Base-by-base conservation (phyloP, 139 green algal species). In the Haematococcus lacustris region DNA sequence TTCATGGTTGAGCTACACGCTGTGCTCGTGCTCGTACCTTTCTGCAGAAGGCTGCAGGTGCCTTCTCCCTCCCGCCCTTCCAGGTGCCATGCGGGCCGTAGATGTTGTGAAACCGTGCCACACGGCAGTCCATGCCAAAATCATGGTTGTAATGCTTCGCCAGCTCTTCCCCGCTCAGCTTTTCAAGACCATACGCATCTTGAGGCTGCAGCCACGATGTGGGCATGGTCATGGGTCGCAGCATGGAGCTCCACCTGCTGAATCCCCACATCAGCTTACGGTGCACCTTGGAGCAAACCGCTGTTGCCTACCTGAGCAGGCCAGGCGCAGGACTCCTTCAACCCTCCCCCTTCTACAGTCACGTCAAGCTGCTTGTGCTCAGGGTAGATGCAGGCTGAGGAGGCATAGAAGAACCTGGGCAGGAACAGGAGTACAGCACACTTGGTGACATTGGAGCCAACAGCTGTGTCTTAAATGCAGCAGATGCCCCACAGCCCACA, bases 1-100 rank as follows among this genome's bases (percentile, higher is more conserved):
- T n/a, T n/a, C n/a, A n/a, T n/a, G n/a, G n/a, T n/a, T n/a, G n/a
- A n/a, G n/a, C n/a, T n/a, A n/a, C n/a, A n/a, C n/a, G n/a, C n/a
- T n/a, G n/a, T n/a, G n/a, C n/a, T n/a, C n/a, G n/a, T n/a, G n/a
- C n/a, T n/a, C n/a, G n/a, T 13, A 86, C 89, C 88, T 99, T 99
- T 68, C 95, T 82, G 87, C 96, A 99, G 78, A 99, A 99, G 3
- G 96, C 96, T 21, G 96, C 96, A 3, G 96, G 96, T 9, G 96
- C 96, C 89, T 99, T 99, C 90, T 99, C 96, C 41, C 96, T 89
- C 25, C 96, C 96, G 66, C 95, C 96, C 89, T 99, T 98, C 96
- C 96, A 99, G 0, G 96, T 99, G 74, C 96, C 96, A 75, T 97
- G 93, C 13, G 96, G 96, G 33, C 95, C 92, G 77, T 96, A 97